phyloP scores from a whole-genome alignment of 2,329 filamentous ascomycete genomes.

The Ophiostoma australiae region DNA sequence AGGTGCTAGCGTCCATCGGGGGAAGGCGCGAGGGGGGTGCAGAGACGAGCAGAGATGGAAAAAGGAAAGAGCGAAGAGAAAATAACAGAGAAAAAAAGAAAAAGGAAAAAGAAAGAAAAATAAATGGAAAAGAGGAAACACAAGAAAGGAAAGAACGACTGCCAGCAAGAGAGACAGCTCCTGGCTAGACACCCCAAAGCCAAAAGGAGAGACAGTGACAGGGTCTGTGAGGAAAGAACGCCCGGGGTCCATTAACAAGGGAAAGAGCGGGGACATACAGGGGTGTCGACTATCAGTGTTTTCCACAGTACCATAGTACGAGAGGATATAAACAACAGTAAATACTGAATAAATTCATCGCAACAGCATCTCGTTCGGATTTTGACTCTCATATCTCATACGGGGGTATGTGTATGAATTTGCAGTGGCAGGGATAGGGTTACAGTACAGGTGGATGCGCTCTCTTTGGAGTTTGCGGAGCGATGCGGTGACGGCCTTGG shows the following conservation, averaged over 20 bases:
- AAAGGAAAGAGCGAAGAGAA: background rate
- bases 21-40: background rate
- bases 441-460: background rate
- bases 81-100: no score
- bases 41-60: background rate
- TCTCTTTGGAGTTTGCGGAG: conserved; percentile 20
- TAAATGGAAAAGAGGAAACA: background rate
- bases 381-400: background rate
- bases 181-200: background rate
- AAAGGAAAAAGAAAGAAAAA: background rate
- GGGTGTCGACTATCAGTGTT: background rate
- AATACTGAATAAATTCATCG: background rate
- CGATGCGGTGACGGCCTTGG: conserved; percentile 25
- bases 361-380: background rate
- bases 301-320: background rate
- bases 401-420: conserved; percentile 8
- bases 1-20: conserved; percentile 10
- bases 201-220: conserved; percentile 1
- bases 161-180: background rate
- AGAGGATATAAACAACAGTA: no score
- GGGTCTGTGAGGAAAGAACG: conserved; percentile 10
- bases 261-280: conserved; percentile 16
- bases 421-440: background rate
- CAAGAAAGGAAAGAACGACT: background rate
- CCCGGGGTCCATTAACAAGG: conserved; percentile 14